Percentiles rank a stretch among this genome's conserved stretches.
Evolutionary conservation across 176 grass and related monocot species (phyloP).

Genomic region (bread wheat (Triticum aestivum)): IWGSC_CS_RefSeq_v2.1 NC_057801.1:329208796-329209295

Average conservation of each 20-base stretch:
- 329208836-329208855: slow-evolving; percentile 68
- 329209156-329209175: too few relatives aligned
- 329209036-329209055: neutral
- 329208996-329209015: neutral
- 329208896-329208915: slow-evolving; percentile 50
- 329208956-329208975: slow-evolving; percentile 62
- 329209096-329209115: neutral
- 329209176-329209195: too few relatives aligned
- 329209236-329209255: too few relatives aligned
- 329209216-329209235: too few relatives aligned
- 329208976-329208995: slow-evolving; percentile 68
- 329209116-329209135: neutral
- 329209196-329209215: too few relatives aligned
- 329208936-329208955: slow-evolving; percentile 59
- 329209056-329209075: neutral
- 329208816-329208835: slow-evolving; percentile 63
- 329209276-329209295: too few relatives aligned
- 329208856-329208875: slow-evolving; percentile 24
- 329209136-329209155: too few relatives aligned
- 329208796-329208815: slow-evolving; percentile 60
- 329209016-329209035: neutral
- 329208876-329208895: slow-evolving; percentile 22
- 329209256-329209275: too few relatives aligned
- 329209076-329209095: neutral
- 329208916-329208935: slow-evolving; percentile 54